phyloP scores from a whole-genome alignment of 768 basidiomycete species.

The Serendipita sp. region DNA sequence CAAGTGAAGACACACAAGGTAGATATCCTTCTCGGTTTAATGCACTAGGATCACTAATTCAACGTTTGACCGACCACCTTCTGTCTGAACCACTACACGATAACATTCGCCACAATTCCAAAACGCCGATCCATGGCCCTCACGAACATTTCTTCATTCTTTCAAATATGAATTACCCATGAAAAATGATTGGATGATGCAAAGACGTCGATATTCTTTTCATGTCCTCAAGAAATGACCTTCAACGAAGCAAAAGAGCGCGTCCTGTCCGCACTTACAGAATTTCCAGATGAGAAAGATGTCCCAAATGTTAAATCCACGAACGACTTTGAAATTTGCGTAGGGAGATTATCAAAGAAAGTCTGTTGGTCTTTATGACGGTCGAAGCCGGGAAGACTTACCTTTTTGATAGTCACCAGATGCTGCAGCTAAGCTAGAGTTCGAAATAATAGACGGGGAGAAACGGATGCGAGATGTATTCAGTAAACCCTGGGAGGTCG shows the following conservation, averaged over 20 bases:
- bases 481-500: neutral
- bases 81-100: no score
- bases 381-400: neutral
- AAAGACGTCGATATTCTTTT: neutral
- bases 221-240: constrained; percentile 7
- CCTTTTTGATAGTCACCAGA: neutral
- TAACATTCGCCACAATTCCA: neutral
- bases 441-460: constrained; percentile 4
- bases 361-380: no score
- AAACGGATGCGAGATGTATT: constrained; percentile 6
- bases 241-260: constrained; percentile 1
- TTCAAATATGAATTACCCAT: no score
- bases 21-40: no score
- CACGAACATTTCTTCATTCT: neutral
- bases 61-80: no score
- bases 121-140: neutral
- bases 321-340: constrained; percentile 4
- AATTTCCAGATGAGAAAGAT: constrained; percentile 2
- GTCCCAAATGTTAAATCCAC: neutral
- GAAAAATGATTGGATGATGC: neutral
- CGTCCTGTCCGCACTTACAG: neutral
- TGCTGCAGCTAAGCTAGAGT: neutral
- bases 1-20: constrained; percentile 1
- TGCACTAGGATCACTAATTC: no score
- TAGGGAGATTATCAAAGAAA: neutral